Percentiles rank a stretch among this genome's conserved stretches.
These are phyloP conservation scores for Batkoa obscura DNA, from an alignment of 371 early-diverging fungal genomes.

Conservation along the genomic window DNA sequence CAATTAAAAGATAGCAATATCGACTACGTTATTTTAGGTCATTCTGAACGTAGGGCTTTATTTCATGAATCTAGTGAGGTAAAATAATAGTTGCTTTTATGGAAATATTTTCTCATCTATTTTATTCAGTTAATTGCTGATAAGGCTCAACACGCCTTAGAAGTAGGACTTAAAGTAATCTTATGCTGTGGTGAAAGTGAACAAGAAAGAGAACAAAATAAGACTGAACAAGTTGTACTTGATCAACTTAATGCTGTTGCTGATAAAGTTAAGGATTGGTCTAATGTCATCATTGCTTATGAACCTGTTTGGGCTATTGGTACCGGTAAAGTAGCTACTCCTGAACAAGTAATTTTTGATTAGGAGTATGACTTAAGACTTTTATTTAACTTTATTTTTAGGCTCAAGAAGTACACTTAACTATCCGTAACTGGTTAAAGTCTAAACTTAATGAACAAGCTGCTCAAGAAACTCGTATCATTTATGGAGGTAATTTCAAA, in stretches of 20 bases:
- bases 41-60: conserved; percentile 95
- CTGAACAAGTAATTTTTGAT: conserved; percentile 40
- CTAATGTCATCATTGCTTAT: conserved; percentile 94
- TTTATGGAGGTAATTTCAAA: conserved; percentile 74
- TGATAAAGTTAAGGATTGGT: conserved; percentile 56
- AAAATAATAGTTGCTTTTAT: conserved; percentile 6
- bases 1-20: conserved; percentile 91
- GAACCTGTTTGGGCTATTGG: conserved; percentile 99
- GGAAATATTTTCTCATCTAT: conserved; percentile 1
- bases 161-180: conserved; percentile 78
- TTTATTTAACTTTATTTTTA: conserved; percentile 7
- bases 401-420: conserved; percentile 91
- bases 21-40: conserved; percentile 95
- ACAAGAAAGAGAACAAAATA: conserved; percentile 76
- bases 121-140: conserved; percentile 42
- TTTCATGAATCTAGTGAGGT: conserved; percentile 82
- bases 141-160: conserved; percentile 79
- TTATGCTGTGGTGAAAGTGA: conserved; percentile 96
- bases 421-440: conserved; percentile 74
- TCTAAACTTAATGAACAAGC: conserved; percentile 62
- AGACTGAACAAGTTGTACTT: conserved; percentile 73
- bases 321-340: conserved; percentile 95
- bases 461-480: conserved; percentile 75
- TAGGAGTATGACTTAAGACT: background rate
- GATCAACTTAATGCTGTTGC: conserved; percentile 76